Evolutionary conservation across 2,329 filamentous ascomycete species (phyloP).

Genomic region (Penicillium occitanis): DNA sequence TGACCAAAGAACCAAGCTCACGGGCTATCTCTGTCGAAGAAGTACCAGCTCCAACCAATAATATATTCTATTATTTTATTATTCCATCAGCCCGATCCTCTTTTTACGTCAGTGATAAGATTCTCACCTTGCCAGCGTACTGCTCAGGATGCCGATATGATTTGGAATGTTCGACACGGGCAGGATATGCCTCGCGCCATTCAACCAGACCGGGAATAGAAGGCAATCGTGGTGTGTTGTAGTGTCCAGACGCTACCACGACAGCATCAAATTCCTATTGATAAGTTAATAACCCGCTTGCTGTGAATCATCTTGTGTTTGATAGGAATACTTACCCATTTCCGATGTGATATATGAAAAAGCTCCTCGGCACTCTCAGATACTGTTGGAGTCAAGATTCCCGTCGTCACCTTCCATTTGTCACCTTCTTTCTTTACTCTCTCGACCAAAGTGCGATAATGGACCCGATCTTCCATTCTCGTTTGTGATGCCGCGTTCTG

Average conservation of each 20-base stretch:
- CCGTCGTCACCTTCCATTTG: conserved; percentile 6
- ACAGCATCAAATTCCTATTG: conserved; percentile 48
- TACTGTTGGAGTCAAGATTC: background rate
- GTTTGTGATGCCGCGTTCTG: conserved; percentile 4
- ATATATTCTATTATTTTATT: conserved; percentile 47
- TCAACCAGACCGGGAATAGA: conserved; percentile 49
- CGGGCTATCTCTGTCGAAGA: conserved; percentile 57
- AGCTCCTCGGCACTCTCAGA: background rate
- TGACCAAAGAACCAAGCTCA: conserved; percentile 49
- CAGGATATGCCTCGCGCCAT: conserved; percentile 49
- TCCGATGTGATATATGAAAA: background rate
- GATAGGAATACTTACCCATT: background rate
- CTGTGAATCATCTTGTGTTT: too few species aligned
- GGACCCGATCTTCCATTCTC: background rate
- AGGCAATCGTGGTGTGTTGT: conserved; percentile 52
- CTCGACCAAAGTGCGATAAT: conserved; percentile 4
- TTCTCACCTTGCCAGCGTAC: conserved; percentile 56
- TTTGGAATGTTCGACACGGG: conserved; percentile 53
- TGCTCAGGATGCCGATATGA: conserved; percentile 47
- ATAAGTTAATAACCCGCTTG: background rate
- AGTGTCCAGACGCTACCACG: conserved; percentile 56
- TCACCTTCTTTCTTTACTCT: conserved; percentile 9
- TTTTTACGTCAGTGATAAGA: conserved; percentile 30
- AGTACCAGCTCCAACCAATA: conserved; percentile 57
- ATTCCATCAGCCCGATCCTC: conserved; percentile 24